Conservation (phyloP, 371 early-diverging fungal species). For the Apophysomyces ossiformis region DNA sequence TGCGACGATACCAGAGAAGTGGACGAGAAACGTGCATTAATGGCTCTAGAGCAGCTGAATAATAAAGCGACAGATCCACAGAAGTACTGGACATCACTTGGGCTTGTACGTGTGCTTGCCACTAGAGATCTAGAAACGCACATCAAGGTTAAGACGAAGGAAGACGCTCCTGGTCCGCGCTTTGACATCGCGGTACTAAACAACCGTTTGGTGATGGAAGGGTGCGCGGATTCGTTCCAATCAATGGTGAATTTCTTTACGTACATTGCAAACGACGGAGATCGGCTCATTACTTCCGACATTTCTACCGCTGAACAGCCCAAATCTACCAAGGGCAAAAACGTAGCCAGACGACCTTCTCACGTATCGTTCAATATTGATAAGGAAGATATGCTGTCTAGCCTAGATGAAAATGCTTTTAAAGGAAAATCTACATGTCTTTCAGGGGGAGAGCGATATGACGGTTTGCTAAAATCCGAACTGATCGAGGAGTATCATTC, state of each 20-base stretch:
- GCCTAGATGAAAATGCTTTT: conserved; percentile 69
- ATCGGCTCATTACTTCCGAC: background rate
- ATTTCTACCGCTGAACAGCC: background rate
- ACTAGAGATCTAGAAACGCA: conserved; percentile 47
- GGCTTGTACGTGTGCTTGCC: conserved; percentile 40
- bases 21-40: conserved; percentile 25
- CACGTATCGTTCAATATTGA: conserved; percentile 10
- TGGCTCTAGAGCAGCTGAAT: conserved; percentile 12
- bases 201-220: conserved; percentile 67
- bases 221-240: conserved; percentile 79
- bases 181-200: conserved; percentile 56
- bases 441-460: conserved; percentile 14
- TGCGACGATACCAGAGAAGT: conserved; percentile 45
- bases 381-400: conserved; percentile 47
- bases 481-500: conserved; percentile 60
- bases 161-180: conserved; percentile 23
- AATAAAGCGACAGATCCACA: conserved; percentile 28
- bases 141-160: conserved; percentile 43
- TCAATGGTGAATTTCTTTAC: conserved; percentile 62
- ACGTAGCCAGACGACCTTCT: conserved; percentile 1
- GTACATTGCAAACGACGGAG: conserved; percentile 40
- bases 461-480: conserved; percentile 34
- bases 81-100: conserved; percentile 45
- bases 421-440: background rate
- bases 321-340: background rate